A percentile compares a stretch with the other conserved stretches of the same genome.
phyloP scores from a whole-genome alignment of 2,329 filamentous ascomycete genomes.

The Pezicula carpinea region DNA sequence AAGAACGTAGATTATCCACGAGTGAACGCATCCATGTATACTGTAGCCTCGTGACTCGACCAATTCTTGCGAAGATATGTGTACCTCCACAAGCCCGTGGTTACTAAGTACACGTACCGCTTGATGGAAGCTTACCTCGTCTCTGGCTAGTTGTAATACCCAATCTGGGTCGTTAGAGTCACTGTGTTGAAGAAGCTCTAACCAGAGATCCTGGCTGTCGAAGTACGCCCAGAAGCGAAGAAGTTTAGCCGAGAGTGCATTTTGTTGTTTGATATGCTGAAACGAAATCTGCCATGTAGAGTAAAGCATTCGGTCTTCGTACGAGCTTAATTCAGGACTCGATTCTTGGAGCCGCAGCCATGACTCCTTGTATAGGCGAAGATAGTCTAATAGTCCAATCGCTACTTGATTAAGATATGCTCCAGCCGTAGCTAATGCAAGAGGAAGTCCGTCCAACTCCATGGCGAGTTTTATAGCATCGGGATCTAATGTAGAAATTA shows the following conservation, averaged over 20 bases:
- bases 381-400: constrained; percentile 37
- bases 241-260: constrained; percentile 26
- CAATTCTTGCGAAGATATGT: constrained; percentile 11
- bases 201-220: constrained; percentile 40
- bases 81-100: constrained; percentile 9
- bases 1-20: constrained; percentile 12
- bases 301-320: constrained; percentile 31
- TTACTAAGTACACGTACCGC: constrained; percentile 31
- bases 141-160: constrained; percentile 15
- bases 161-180: constrained; percentile 12
- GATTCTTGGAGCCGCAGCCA: constrained; percentile 32
- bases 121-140: constrained; percentile 14
- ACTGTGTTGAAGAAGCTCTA: constrained; percentile 33
- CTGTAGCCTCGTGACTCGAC: constrained; percentile 6
- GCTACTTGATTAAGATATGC: constrained; percentile 36
- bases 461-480: constrained; percentile 8
- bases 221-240: constrained; percentile 39
- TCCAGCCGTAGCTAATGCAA: constrained; percentile 41
- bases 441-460: constrained; percentile 37
- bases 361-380: constrained; percentile 33
- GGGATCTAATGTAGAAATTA: constrained; percentile 3
- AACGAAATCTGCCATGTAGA: constrained; percentile 37
- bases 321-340: constrained; percentile 33
- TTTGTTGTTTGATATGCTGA: constrained; percentile 28
- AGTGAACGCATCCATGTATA: constrained; percentile 18